Base-by-base conservation (phyloP, 1,284 basidiomycete genomes). In the Ustilago loliicola region DNA sequence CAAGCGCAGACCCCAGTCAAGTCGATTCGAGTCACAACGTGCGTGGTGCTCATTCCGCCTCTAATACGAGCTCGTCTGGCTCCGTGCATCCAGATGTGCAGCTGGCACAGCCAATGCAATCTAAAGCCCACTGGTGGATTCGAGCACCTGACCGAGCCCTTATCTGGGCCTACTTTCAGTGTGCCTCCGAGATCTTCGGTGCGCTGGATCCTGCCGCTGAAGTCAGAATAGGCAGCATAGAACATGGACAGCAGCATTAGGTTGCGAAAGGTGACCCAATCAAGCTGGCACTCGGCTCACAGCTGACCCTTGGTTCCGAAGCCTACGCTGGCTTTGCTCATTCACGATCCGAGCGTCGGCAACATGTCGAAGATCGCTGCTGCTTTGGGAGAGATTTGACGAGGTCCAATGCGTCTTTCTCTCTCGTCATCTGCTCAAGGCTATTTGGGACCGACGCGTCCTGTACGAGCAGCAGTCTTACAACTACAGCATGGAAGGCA, bases 91-190 rank as follows among this genome's bases (percentile, higher is more conserved):
- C 40, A 32, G 51, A 61, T 27, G 25, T 56, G 30, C 57, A 66
- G 23, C 27, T 68, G 27, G 23, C 59, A 2, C 50, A 62, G 23
- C 53, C 53, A 7, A 62, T 68, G 54, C 59, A 68, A 47, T 52
- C 15, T 32, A n/a, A 54, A 47, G 66, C 59, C 15, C 61, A 57
- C 17, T 68, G 66, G 66, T 68, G 66, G 66, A 61, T 61, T 17
- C 52, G 66, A 36, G 66, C 66, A 29, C 60, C 59, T 1, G 66
- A 68, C 27, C 48, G 54, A 45, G 66, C 66, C 10, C 23, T 68
- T 27, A 68, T 68, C 48, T 68, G 66, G 66, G 66, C 66, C 3
- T 68, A 62, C 48, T 61, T 62, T 48, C 59, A 61, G 29, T 61
- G 59, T 23, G 58, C 66, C 9, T 48, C 66, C 10, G 66, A 68